Conservation (phyloP, 345 rosid genomes). For the Erucastrum elatum region DNA sequence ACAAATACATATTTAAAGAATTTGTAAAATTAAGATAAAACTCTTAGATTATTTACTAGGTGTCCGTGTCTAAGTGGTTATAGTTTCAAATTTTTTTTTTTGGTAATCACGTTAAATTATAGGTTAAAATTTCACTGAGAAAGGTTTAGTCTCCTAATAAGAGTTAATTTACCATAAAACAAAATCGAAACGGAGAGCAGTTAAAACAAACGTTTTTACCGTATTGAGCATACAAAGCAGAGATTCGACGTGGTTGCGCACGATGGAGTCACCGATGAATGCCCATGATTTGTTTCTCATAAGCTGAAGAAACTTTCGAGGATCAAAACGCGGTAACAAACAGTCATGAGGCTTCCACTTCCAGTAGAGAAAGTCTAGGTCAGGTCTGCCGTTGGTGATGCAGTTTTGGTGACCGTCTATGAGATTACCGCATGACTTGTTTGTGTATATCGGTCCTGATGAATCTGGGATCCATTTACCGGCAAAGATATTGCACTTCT, state of each 20-base stretch:
- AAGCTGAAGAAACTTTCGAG: conserved; percentile 59
- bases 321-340: conserved; percentile 66
- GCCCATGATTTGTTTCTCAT: conserved; percentile 88
- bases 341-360: conserved; percentile 85
- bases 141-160: too few relatives aligned
- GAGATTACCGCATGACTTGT: conserved; percentile 29
- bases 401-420: conserved; percentile 92
- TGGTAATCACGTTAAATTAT: too few relatives aligned
- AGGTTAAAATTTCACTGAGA: too few relatives aligned
- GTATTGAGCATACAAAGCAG: conserved; percentile 80
- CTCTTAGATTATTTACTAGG: too few relatives aligned
- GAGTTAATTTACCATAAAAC: too few relatives aligned
- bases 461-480: conserved; percentile 87
- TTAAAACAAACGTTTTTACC: conserved; percentile 39
- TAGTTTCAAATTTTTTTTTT: too few relatives aligned
- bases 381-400: conserved; percentile 86
- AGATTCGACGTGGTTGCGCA: conserved; percentile 91
- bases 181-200: not conserved
- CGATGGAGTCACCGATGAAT: conserved; percentile 86
- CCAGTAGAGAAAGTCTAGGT: conserved; percentile 78
- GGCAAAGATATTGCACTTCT: conserved; percentile 66
- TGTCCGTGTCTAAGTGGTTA: too few relatives aligned
- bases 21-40: not conserved
- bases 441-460: conserved; percentile 69
- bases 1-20: not conserved